Base-by-base conservation (phyloP, 306 rosid genomes). In the Cicer judaicum region DNA sequence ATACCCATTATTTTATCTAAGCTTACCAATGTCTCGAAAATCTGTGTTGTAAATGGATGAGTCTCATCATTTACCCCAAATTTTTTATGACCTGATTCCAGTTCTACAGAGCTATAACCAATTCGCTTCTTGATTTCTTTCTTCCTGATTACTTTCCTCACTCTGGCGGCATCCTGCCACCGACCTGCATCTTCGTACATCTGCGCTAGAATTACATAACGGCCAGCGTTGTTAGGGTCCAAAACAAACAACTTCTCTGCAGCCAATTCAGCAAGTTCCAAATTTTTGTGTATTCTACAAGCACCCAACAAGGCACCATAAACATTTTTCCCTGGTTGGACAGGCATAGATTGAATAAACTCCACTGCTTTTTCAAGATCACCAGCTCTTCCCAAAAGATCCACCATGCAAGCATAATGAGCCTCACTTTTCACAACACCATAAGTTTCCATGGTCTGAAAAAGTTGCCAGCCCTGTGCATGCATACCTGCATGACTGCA, bases 291-390 rank as follows among this genome's bases (percentile, higher is more conserved):
- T 78, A 87, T 89, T 79, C 89, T 86, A 78, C 94, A 88, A 29
- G 91, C 96, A 48, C 96, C 96, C 40, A 92, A 78, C 85, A 92
- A 82, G 43, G 94, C 96, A 60, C 96, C 94, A 43, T 88, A 88
- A 68, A 85, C 91, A 84, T 79, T 84, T 79, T 88, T 92, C 24
- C 85, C 92, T 1, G 98, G 89, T 80, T 81, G 50, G 54, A 90
- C 59, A n/a, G 94, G 96, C 94, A 92, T 90, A 43, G 80, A 73
- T 53, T 62, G 69, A 18, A 90, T 80, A 66, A 90, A 75, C 70
- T 86, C 83, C 8, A 84, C 80, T 19, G 98, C 96, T 44, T 76
- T 80, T 42, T 88, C 83, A 7, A 90, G 43, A 48, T 84, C 73
- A 47, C 96, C 96, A 4, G 96, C 90, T 81, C 98, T 89, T 36